Conservation (phyloP, 2,329 filamentous ascomycete genomes). For the Myriosclerotinia duriaeana region DNA sequence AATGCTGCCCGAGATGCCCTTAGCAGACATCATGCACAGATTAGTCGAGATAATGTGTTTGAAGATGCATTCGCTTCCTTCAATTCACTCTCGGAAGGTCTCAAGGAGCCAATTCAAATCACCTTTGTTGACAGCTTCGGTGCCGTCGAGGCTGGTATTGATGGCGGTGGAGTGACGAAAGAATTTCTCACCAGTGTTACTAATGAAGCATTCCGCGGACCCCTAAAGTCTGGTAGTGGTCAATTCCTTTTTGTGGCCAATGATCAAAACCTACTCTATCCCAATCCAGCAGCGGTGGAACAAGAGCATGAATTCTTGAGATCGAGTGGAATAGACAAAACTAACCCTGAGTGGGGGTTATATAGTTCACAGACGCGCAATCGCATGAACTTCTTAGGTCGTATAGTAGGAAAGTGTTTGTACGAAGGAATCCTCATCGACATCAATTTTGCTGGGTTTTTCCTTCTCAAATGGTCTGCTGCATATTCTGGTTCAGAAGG, state of each 20-base stretch:
- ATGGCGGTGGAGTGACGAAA: conserved; percentile 95
- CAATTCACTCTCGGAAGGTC: conserved; percentile 72
- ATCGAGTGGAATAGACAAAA: conserved; percentile 51
- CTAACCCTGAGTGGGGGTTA: conserved; percentile 56
- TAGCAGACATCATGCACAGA: conserved; percentile 70
- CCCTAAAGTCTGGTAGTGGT: conserved; percentile 43
- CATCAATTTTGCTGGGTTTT: conserved; percentile 90
- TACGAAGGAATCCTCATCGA: conserved; percentile 97
- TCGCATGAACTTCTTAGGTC: conserved; percentile 86
- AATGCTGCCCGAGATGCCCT: conserved; percentile 44
- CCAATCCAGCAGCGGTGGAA: conserved; percentile 77
- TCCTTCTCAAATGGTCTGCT: conserved; percentile 91
- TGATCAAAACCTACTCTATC: conserved; percentile 81
- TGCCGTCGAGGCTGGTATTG: conserved; percentile 85
- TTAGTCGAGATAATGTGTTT: conserved; percentile 77
- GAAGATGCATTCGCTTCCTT: conserved; percentile 84
- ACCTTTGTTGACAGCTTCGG: conserved; percentile 93
- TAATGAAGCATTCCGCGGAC: conserved; percentile 69
- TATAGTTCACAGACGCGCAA: conserved; percentile 61
- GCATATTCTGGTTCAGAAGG: conserved; percentile 65
- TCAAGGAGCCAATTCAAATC: conserved; percentile 96
- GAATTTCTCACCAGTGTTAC: conserved; percentile 92
- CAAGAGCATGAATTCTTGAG: conserved; percentile 61
- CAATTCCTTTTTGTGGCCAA: conserved; percentile 77
- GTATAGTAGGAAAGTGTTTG: conserved; percentile 91